A percentile compares a stretch with the other conserved stretches of the same genome.
Conservation (phyloP, 345 rosid species). For the Arabis hirsuta region DNA sequence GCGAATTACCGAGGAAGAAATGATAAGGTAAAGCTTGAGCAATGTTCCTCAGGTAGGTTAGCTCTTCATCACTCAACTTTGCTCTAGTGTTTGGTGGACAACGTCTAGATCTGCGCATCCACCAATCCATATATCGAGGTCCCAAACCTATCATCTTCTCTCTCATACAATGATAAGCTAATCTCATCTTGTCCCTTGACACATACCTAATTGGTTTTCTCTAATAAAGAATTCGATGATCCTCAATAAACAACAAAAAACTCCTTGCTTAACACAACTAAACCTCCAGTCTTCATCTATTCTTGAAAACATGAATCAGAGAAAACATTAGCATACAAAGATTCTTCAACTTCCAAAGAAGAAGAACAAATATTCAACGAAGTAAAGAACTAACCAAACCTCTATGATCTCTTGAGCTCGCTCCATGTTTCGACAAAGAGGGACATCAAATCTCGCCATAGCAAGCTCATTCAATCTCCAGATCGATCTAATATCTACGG, state of each 20-base stretch:
- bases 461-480: constrained; percentile 73
- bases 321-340: constrained; percentile 2
- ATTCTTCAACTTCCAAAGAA: not conserved
- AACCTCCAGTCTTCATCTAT: constrained; percentile 87
- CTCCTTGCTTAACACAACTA: constrained; percentile 76
- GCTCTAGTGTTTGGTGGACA: constrained; percentile 61
- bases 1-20: constrained; percentile 73
- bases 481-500: constrained; percentile 48
- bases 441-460: constrained; percentile 73
- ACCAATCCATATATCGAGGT: constrained; percentile 88
- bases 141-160: constrained; percentile 87
- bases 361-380: not conserved
- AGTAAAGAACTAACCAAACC: constrained; percentile 49
- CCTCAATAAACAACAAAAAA: constrained; percentile 63
- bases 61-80: constrained; percentile 60
- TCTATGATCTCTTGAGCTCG: constrained; percentile 81
- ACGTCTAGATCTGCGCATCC: constrained; percentile 78
- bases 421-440: constrained; percentile 79
- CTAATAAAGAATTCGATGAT: constrained; percentile 10
- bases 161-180: constrained; percentile 65
- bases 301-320: constrained; percentile 28
- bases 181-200: constrained; percentile 25
- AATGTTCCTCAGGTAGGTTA: constrained; percentile 74
- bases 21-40: constrained; percentile 77
- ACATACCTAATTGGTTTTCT: constrained; percentile 19